Conservation (phyloP, 495 filamentous ascomycete species). For the Talaromyces borbonicus region DNA sequence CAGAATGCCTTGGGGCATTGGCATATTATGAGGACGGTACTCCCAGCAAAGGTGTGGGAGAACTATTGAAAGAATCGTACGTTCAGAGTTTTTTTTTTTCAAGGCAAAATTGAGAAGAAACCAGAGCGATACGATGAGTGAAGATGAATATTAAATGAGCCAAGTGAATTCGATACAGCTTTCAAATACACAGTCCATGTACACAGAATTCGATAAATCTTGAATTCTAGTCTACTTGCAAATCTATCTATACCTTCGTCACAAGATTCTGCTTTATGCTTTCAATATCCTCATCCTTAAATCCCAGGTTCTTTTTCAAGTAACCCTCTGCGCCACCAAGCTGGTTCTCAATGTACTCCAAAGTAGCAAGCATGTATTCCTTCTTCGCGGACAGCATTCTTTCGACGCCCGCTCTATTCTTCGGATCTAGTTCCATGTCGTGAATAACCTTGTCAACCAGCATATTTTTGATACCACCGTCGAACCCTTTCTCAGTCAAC, state of each 20-base stretch:
- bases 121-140: too few species aligned
- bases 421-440: slow-evolving; percentile 2
- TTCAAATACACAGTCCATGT: too few species aligned
- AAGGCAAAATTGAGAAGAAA: too few species aligned
- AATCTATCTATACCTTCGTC: too few species aligned
- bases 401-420: slow-evolving; percentile 7
- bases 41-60: slow-evolving; percentile 78
- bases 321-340: slow-evolving; percentile 13
- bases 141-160: too few species aligned
- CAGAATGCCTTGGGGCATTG: slow-evolving; percentile 75
- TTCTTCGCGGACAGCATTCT: slow-evolving; percentile 10
- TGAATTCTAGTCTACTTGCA: too few species aligned
- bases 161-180: too few species aligned
- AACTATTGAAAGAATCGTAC: too few species aligned
- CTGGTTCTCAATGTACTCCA: slow-evolving; percentile 9
- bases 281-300: slow-evolving; percentile 9
- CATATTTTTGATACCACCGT: not conserved
- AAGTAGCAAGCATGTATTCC: slow-evolving; percentile 16
- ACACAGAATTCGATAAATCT: too few species aligned
- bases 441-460: slow-evolving; percentile 7
- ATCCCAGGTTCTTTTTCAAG: slow-evolving; percentile 7
- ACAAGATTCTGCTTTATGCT: slow-evolving; percentile 8
- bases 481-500: slow-evolving; percentile 9
- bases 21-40: slow-evolving; percentile 77
- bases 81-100: too few species aligned